These are phyloP conservation scores for Rachicladosporium sp. DNA, from an alignment of 2,329 filamentous ascomycete species.

Conservation along the genomic window DNA sequence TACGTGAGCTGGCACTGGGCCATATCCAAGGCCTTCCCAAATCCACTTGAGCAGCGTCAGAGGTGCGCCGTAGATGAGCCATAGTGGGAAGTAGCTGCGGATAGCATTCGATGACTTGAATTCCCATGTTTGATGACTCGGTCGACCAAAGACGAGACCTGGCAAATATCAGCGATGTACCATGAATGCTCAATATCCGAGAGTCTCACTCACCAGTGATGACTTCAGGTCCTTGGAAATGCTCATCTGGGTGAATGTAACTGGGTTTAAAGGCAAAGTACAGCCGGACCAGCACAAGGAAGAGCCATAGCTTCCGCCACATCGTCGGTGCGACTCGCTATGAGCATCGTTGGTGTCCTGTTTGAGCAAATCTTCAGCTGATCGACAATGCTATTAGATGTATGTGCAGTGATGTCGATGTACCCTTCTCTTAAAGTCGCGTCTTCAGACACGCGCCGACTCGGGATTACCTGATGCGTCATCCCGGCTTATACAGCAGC, in stretches of 20 bases:
- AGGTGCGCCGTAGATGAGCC: conserved; percentile 86
- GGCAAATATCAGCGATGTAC: conserved; percentile 1
- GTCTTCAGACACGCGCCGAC: too few species aligned
- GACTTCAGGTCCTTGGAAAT: conserved; percentile 96
- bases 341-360: too few species aligned
- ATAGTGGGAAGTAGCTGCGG: conserved; percentile 91
- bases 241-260: conserved; percentile 96
- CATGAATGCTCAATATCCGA: not conserved
- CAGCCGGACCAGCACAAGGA: conserved; percentile 73
- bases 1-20: conserved; percentile 65
- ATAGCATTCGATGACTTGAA: conserved; percentile 82
- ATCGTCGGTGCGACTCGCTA: conserved; percentile 34
- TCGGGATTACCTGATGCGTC: too few species aligned
- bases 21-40: conserved; percentile 73
- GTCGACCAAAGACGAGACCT: conserved; percentile 86
- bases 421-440: too few species aligned
- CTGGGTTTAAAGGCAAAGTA: conserved; percentile 91
- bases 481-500: too few species aligned
- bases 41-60: conserved; percentile 90
- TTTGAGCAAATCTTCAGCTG: too few species aligned
- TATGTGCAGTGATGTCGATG: too few species aligned
- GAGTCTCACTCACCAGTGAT: conserved; percentile 63
- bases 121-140: conserved; percentile 60
- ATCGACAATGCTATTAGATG: too few species aligned
- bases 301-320: conserved; percentile 83